Percentiles rank a stretch among this genome's conserved stretches.
Conservation (phyloP, 2,329 filamentous ascomycete genomes). For the Claviceps humidiphila region DNA sequence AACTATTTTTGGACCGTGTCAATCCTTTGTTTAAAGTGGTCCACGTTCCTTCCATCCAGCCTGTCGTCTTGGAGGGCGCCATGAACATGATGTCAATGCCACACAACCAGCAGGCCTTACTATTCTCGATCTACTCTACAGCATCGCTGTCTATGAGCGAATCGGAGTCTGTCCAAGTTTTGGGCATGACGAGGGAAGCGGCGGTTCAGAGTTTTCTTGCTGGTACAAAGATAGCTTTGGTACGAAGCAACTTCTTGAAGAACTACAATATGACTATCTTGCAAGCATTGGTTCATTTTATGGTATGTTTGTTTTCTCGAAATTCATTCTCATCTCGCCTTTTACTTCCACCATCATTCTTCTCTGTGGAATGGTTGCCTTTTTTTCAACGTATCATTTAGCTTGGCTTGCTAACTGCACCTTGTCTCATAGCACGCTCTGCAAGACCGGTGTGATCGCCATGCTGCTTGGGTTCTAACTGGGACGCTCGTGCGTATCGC, state of each 20-base stretch:
- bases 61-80: conserved; percentile 49
- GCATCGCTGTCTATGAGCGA: conserved; percentile 41
- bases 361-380: neutral
- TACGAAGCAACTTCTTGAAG: conserved; percentile 42
- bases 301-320: conserved; percentile 24
- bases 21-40: conserved; percentile 62
- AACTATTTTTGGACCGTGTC: conserved; percentile 59
- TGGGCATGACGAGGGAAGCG: conserved; percentile 35
- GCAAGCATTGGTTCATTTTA: conserved; percentile 45
- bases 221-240: conserved; percentile 36
- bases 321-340: neutral
- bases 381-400: neutral
- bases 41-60: conserved; percentile 57
- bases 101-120: conserved; percentile 44
- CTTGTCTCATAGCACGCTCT: conserved; percentile 34
- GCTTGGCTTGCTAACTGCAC: neutral
- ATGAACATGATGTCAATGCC: conserved; percentile 41
- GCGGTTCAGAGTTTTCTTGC: conserved; percentile 38
- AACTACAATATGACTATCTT: conserved; percentile 44
- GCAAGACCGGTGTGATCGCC: conserved; percentile 43
- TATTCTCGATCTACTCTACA: conserved; percentile 54
- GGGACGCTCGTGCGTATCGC: conserved; percentile 50
- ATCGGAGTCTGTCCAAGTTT: conserved; percentile 39
- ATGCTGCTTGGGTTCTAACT: conserved; percentile 47
- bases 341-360: neutral